Evolutionary conservation across 2,329 filamentous ascomycete genomes (phyloP).

Genomic region (Uncinocarpus reesii): DNA sequence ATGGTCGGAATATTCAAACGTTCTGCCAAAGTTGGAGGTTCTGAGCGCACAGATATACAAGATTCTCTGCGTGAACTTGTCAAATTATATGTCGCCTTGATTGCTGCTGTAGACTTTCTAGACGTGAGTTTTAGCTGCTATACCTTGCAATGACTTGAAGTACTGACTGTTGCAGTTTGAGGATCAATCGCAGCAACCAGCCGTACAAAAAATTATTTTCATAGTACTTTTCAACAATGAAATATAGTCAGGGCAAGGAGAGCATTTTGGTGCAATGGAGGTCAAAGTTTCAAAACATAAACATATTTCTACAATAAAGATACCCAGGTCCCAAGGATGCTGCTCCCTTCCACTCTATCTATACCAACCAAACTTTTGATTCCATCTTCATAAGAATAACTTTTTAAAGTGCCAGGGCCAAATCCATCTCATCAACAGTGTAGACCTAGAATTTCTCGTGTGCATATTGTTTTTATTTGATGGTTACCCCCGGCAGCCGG

Average conservation of each 20-base stretch:
- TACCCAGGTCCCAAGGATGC: neutral
- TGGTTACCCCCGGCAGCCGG: too few species aligned
- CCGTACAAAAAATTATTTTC: conserved; percentile 7
- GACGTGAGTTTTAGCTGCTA: conserved; percentile 52
- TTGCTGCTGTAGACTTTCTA: conserved; percentile 71
- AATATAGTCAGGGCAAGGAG: too few species aligned
- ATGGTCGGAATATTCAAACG: conserved; percentile 86
- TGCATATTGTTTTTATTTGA: too few species aligned
- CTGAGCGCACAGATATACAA: conserved; percentile 41
- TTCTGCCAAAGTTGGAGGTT: conserved; percentile 62
- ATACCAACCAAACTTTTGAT: too few species aligned
- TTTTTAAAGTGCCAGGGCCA: too few species aligned
- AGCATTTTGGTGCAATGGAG: neutral
- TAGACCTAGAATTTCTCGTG: too few species aligned
- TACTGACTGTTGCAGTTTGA: conserved; percentile 9
- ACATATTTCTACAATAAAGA: conserved; percentile 1
- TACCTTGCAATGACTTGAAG: neutral
- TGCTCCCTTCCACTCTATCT: neutral
- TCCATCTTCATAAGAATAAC: too few species aligned
- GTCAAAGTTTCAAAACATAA: neutral
- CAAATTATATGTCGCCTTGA: conserved; percentile 73
- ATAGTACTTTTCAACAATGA: neutral
- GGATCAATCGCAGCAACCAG: conserved; percentile 1
- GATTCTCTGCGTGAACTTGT: conserved; percentile 64
- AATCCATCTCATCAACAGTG: too few species aligned